phyloP scores from a whole-genome alignment of 2,329 filamentous ascomycete species.

The Akanthomyces uredinophilus region DNA sequence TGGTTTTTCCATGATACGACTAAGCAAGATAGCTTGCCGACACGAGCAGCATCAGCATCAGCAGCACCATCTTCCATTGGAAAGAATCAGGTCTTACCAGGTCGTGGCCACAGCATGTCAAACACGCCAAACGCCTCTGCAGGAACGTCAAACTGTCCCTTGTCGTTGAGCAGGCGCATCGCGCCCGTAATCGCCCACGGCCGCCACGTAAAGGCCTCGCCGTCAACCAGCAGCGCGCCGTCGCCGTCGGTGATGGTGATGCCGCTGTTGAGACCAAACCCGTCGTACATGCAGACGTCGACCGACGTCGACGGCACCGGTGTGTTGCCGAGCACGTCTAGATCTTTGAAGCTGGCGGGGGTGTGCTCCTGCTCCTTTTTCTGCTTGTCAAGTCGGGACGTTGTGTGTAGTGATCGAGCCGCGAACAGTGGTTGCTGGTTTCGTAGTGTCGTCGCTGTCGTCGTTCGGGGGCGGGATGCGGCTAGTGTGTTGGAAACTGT shows the following conservation, averaged over 20 bases:
- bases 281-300: conserved; percentile 74
- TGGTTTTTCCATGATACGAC: not conserved
- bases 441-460: not conserved
- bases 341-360: conserved; percentile 60
- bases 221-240: conserved; percentile 74
- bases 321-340: conserved; percentile 74
- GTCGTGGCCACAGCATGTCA: conserved; percentile 77
- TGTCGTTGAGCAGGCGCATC: conserved; percentile 60
- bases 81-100: conserved; percentile 49
- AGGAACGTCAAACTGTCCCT: conserved; percentile 75
- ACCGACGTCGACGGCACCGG: conserved; percentile 76
- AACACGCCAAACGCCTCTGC: conserved; percentile 69
- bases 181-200: conserved; percentile 61
- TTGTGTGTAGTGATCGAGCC: conserved; percentile 19
- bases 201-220: conserved; percentile 83
- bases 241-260: conserved; percentile 62
- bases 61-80: not conserved
- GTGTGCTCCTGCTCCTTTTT: conserved; percentile 28
- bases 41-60: not conserved
- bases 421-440: not conserved
- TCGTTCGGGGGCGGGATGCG: not conserved
- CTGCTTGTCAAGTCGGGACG: conserved; percentile 18
- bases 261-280: conserved; percentile 83
- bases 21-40: not conserved
- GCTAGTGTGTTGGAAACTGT: not conserved